Evolutionary conservation across 2,329 filamentous ascomycete species (phyloP).

Genomic region (Rhinocladiella similis): DNA sequence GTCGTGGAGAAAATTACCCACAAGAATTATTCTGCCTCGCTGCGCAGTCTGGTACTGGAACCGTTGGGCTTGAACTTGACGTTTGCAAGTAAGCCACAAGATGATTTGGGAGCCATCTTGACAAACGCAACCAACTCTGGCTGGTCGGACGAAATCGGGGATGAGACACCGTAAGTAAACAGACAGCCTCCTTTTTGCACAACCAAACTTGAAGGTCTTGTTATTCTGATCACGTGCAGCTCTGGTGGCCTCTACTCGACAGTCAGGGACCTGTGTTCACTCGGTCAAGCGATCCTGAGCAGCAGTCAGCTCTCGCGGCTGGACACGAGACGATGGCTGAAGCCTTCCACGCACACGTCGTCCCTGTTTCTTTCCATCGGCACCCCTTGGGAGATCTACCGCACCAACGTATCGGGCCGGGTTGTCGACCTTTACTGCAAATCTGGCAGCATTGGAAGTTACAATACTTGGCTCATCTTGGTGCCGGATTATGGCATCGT

Average conservation of each 20-base stretch:
- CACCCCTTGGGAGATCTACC: constrained; percentile 51
- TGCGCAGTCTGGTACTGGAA: constrained; percentile 42
- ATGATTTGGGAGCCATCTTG: constrained; percentile 22
- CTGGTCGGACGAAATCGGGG: constrained; percentile 11
- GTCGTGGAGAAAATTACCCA: constrained; percentile 48
- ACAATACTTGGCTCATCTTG: constrained; percentile 43
- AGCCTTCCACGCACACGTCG: constrained; percentile 43
- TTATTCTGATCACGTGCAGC: constrained; percentile 13
- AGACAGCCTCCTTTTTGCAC: too few relatives aligned
- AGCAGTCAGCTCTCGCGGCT: constrained; percentile 43
- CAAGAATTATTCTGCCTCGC: constrained; percentile 40
- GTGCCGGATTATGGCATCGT: constrained; percentile 51
- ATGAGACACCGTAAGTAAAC: constrained; percentile 1
- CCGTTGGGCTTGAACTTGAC: constrained; percentile 44
- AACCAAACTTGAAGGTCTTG: neutral
- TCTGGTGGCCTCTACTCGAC: constrained; percentile 45
- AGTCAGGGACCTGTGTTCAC: constrained; percentile 43
- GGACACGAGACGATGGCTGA: constrained; percentile 49
- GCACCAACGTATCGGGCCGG: constrained; percentile 39
- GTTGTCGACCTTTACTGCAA: constrained; percentile 52
- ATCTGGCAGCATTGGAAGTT: constrained; percentile 44
- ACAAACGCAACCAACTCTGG: constrained; percentile 1
- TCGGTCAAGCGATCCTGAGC: constrained; percentile 45
- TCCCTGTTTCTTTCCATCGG: constrained; percentile 43
- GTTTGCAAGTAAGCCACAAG: constrained; percentile 32